Evolutionary conservation across 2,329 filamentous ascomycete genomes (phyloP).

Genomic region (Pyrenochaeta sp.): DNA sequence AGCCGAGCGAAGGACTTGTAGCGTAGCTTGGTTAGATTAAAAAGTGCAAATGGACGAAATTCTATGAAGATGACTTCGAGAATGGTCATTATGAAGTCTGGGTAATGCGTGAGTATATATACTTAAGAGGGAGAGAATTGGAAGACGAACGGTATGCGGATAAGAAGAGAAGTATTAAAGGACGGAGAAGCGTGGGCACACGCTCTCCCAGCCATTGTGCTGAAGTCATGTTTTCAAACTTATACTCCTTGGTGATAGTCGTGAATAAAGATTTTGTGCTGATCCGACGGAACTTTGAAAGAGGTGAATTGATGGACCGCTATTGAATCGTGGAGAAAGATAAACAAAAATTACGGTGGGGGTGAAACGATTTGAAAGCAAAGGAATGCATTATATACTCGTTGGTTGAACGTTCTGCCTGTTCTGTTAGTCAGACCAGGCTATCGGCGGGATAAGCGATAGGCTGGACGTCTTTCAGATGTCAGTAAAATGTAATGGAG

Average conservation of each 20-base stretch:
- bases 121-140: not conserved
- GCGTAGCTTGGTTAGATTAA: conserved; percentile 41
- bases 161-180: conserved; percentile 34
- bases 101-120: not conserved
- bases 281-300: too few relatives aligned
- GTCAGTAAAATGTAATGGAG: not conserved
- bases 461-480: not conserved
- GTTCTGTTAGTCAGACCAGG: conserved; percentile 1
- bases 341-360: too few relatives aligned
- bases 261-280: too few relatives aligned
- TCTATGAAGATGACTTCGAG: conserved; percentile 41
- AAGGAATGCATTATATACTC: not conserved
- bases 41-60: conserved; percentile 33
- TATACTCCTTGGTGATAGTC: too few relatives aligned
- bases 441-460: not conserved
- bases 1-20: conserved; percentile 46
- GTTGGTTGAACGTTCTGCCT: not conserved
- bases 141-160: conserved; percentile 36
- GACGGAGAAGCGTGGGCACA: conserved; percentile 38
- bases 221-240: conserved; percentile 18
- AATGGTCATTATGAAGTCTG: conserved; percentile 48
- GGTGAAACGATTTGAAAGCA: too few relatives aligned
- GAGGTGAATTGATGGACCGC: too few relatives aligned
- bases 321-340: not conserved
- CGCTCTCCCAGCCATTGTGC: conserved; percentile 25